Conservation (phyloP, 2,329 filamentous ascomycete species). For the Monilinia fructigena region DNA sequence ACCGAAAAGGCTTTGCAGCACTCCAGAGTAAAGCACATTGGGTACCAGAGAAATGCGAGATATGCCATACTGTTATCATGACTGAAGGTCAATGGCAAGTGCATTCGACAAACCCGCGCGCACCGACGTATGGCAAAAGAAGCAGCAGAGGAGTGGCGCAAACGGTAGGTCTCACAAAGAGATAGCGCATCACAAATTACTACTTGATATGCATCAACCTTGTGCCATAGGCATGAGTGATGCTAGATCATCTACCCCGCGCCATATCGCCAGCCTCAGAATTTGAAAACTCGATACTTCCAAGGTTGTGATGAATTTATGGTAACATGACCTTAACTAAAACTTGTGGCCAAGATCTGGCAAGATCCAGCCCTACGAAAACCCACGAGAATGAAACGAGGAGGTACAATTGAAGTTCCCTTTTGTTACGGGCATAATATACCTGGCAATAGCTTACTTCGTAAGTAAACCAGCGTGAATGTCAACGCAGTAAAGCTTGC, state of each 20-base stretch:
- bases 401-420: no score
- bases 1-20: constrained; percentile 49
- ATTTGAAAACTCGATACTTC: not conserved
- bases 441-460: no score
- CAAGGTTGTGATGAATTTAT: not conserved
- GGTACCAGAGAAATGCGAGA: constrained; percentile 62
- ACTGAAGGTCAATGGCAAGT: constrained; percentile 53
- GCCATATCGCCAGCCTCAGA: not conserved
- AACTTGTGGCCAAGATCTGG: not conserved
- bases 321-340: constrained; percentile 2
- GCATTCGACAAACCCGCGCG: constrained; percentile 47
- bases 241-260: not conserved
- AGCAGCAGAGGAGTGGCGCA: constrained; percentile 12
- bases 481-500: no score
- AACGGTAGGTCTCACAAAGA: constrained; percentile 10
- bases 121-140: constrained; percentile 42
- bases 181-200: not conserved
- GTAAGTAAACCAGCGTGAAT: no score
- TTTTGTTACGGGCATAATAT: no score
- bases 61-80: constrained; percentile 65
- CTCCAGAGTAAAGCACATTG: constrained; percentile 46
- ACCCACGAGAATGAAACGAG: not conserved
- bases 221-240: constrained; percentile 11
- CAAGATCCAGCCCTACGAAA: constrained; percentile 18
- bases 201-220: constrained; percentile 3